phyloP scores from a whole-genome alignment of 495 filamentous ascomycete species.

The Aspergillus ostianus region DNA sequence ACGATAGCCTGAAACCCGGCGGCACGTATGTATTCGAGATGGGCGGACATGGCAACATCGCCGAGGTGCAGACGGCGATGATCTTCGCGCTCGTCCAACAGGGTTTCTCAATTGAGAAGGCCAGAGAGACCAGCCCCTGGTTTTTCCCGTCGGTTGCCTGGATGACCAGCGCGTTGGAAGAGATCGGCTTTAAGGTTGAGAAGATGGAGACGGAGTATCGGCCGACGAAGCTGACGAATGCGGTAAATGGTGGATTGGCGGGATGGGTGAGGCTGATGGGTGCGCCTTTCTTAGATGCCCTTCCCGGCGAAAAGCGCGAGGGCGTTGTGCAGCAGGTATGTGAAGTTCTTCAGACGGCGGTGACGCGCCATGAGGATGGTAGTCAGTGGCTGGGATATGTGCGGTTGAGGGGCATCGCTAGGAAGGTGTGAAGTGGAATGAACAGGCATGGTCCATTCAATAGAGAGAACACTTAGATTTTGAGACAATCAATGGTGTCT shows the following conservation, averaged over 20 bases:
- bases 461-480: neutral
- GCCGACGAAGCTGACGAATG: slow-evolving; percentile 57
- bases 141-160: slow-evolving; percentile 66
- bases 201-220: slow-evolving; percentile 62
- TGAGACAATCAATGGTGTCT: neutral
- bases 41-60: slow-evolving; percentile 70
- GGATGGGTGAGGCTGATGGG: slow-evolving; percentile 72
- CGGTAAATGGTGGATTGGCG: slow-evolving; percentile 57
- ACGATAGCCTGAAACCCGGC: slow-evolving; percentile 50
- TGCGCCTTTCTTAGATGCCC: slow-evolving; percentile 51
- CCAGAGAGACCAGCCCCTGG: slow-evolving; percentile 60
- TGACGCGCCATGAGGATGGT: slow-evolving; percentile 53
- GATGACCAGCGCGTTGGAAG: slow-evolving; percentile 51
- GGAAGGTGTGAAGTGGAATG: slow-evolving; percentile 49
- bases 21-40: slow-evolving; percentile 70
- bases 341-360: slow-evolving; percentile 53
- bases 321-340: slow-evolving; percentile 53
- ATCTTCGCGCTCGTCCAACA: slow-evolving; percentile 50
- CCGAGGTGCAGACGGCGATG: slow-evolving; percentile 61
- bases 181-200: slow-evolving; percentile 59
- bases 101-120: slow-evolving; percentile 49
- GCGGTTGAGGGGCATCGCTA: slow-evolving; percentile 64
- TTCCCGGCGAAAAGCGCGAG: slow-evolving; percentile 52
- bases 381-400: slow-evolving; percentile 67
- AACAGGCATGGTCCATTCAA: neutral